Evolutionary conservation across 805 yeast species (phyloP), one percentile per base, ranked within the genome.

Genomic region (Grigorovia yakushimaensis): DNA sequence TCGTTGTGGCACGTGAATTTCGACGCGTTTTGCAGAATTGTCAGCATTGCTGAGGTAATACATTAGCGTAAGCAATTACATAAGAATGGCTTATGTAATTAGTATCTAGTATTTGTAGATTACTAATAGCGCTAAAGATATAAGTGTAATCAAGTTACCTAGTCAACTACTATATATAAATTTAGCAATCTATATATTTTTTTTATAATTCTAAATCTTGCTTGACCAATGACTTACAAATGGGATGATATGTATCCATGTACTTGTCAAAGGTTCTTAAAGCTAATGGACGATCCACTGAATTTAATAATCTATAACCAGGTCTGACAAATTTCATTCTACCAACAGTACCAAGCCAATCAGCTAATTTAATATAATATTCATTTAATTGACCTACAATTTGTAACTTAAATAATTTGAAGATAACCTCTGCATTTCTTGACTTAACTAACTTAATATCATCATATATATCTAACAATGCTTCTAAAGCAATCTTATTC

Each of bases 311-410:
- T 41, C 78, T 73, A 67, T 79, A 88, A 4, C 93, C 87, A 27
- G 96, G 95, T 65, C 96, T 77, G 22, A 86, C 95, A 60, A 82
- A 88, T 69, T 88, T 88, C 96, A 88, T 88, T 71, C 96, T 77
- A 19, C 96, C 96, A 20, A 88, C 93, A 2, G 89, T 81, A 11
- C 91, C 94, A 47, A 88, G 73, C 95, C 95, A 88, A 46, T 78
- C 77, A 3, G 94, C 88, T 42, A 88, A 68, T 41, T 66, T 67
- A 48, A 66, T 67, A 61, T 82, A 76, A 45, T 70, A 68, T 33
- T 70, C 64, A 11, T 60, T 51, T 47, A 78, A 67, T 24, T 72
- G 68, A 27, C 82, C 83, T 0, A 72, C 67, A 7, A 86, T 71
- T 54, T 84, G 80, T 46, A 88, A 73, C 50, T 80, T 71, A 63